Conservation (phyloP, 306 rosid genomes). For the Vigna hirtella region DNA sequence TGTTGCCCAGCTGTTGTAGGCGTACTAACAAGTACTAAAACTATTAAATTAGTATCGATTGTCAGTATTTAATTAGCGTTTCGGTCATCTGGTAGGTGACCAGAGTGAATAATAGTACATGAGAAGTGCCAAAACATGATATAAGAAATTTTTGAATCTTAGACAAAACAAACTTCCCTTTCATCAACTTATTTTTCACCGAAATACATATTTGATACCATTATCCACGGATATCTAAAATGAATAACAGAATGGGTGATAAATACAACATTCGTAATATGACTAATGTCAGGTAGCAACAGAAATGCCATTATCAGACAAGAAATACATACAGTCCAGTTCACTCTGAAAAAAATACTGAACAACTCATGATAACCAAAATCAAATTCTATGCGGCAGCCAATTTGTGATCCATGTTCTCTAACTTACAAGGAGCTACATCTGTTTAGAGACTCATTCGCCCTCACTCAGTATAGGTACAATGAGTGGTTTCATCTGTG, state of each 20-base stretch:
- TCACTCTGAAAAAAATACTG: constrained; percentile 45
- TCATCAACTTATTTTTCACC: constrained; percentile 45
- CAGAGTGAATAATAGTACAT: background rate
- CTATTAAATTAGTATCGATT: background rate
- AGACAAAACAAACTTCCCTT: constrained; percentile 27
- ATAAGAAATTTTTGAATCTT: background rate
- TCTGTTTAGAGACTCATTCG: constrained; percentile 54
- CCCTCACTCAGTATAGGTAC: constrained; percentile 88
- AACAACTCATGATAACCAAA: constrained; percentile 48
- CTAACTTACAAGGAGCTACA: constrained; percentile 44
- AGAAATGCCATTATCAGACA: constrained; percentile 49
- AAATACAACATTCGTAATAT: constrained; percentile 45
- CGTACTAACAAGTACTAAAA: background rate
- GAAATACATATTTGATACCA: constrained; percentile 39
- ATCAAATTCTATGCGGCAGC: constrained; percentile 49
- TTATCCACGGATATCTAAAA: constrained; percentile 42
- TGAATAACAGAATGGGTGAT: constrained; percentile 45
- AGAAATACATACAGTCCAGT: constrained; percentile 55
- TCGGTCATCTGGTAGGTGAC: background rate
- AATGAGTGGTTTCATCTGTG: constrained; percentile 98
- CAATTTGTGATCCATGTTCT: constrained; percentile 44
- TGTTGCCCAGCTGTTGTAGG: background rate
- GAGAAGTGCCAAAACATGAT: background rate
- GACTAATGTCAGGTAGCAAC: constrained; percentile 42
- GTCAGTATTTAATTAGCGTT: background rate